Evolutionary conservation across 192 early-diverging fungal genomes (phyloP).

Genomic region (Radiomyces spectabilis): DNA sequence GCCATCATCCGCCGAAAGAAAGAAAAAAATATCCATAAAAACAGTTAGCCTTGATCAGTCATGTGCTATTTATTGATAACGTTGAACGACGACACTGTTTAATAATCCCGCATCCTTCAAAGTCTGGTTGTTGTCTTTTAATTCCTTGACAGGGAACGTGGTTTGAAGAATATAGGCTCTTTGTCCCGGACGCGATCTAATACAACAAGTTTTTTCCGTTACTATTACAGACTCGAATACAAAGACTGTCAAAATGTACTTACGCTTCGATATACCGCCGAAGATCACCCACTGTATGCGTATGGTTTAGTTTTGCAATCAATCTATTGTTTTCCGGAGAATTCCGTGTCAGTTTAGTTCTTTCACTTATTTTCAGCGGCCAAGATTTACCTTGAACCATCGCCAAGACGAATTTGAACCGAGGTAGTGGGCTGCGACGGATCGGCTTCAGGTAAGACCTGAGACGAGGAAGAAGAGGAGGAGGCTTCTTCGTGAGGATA

Average conservation of each 20-base stretch:
- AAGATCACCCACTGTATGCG: conserved; percentile 83
- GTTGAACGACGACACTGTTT: conserved; percentile 83
- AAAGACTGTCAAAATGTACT: too few species aligned
- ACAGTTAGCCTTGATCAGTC: neutral
- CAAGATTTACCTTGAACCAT: conserved; percentile 77
- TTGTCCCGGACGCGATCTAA: conserved; percentile 53
- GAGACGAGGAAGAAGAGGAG: conserved; percentile 26
- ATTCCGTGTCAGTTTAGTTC: neutral
- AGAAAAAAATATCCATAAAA: neutral
- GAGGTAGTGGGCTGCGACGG: conserved; percentile 68
- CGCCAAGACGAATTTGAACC: conserved; percentile 87
- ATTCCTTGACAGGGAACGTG: conserved; percentile 77
- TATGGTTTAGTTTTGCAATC: conserved; percentile 87
- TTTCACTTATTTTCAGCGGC: too few species aligned
- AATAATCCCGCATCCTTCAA: conserved; percentile 78
- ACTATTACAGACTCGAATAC: too few species aligned
- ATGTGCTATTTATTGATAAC: conserved; percentile 17
- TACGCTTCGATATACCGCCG: conserved; percentile 67
- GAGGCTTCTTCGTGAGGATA: conserved; percentile 5
- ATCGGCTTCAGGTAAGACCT: conserved; percentile 55
- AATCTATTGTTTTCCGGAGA: conserved; percentile 23
- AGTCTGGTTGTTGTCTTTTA: conserved; percentile 63
- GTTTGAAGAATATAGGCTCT: conserved; percentile 73
- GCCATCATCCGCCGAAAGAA: neutral
- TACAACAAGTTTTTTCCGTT: too few species aligned